A percentile compares a stretch with the other conserved stretches of the same genome.
Conservation (phyloP, 306 rosid genomes). For the Prunus dulcis region DNA sequence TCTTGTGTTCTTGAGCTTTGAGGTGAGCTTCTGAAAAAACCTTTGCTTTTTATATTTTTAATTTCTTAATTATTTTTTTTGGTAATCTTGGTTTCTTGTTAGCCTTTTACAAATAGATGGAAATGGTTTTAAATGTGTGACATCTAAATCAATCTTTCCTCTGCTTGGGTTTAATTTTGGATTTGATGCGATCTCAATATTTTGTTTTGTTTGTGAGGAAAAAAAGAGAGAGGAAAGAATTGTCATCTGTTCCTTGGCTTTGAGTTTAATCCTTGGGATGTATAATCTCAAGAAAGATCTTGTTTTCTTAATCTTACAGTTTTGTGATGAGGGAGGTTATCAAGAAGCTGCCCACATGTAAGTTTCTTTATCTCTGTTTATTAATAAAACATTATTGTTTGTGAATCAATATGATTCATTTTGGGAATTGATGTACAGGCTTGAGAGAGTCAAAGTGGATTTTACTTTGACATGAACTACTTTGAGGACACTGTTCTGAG, state of each 20-base stretch:
- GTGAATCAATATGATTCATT: background rate
- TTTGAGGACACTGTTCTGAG: slow-evolving; percentile 33
- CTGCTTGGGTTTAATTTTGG: background rate
- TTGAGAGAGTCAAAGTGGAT: slow-evolving; percentile 47
- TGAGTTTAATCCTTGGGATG: slow-evolving; percentile 5
- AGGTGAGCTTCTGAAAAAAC: background rate
- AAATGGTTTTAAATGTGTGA: background rate
- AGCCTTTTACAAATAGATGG: too few relatives aligned
- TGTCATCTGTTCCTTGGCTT: background rate
- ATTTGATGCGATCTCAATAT: background rate
- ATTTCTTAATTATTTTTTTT: too few relatives aligned
- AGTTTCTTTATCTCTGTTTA: slow-evolving; percentile 1
- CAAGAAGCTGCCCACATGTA: slow-evolving; percentile 34
- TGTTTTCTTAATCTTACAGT: slow-evolving; percentile 30
- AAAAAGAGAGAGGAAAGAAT: background rate
- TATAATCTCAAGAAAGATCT: slow-evolving; percentile 17
- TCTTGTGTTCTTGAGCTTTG: background rate
- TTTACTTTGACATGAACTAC: slow-evolving; percentile 28
- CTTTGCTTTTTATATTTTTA: background rate
- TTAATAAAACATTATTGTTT: background rate
- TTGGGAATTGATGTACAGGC: slow-evolving; percentile 26
- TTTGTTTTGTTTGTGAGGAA: background rate
- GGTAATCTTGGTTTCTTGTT: too few relatives aligned
- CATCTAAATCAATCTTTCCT: background rate
- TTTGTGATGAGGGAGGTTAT: slow-evolving; percentile 30